Conservation (phyloP, 805 yeast genomes). For the Naumovozyma baii region DNA sequence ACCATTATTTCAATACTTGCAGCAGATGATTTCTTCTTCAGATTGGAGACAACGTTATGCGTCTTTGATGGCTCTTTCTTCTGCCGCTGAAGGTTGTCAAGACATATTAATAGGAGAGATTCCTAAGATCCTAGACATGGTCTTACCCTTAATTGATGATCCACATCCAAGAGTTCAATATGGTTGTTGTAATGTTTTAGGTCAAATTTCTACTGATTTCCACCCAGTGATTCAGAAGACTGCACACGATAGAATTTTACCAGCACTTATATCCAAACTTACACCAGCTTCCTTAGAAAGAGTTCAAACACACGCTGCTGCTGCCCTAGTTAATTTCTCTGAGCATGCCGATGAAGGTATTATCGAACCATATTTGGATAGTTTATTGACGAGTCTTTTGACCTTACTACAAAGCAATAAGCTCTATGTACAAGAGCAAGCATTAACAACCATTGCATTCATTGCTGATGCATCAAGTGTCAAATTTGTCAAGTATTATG, state of each 20-base stretch:
- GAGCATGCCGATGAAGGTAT: constrained; percentile 84
- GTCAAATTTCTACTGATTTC: constrained; percentile 94
- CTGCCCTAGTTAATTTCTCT: constrained; percentile 90
- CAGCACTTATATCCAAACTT: constrained; percentile 78
- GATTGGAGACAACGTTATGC: constrained; percentile 96
- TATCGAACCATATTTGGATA: constrained; percentile 87
- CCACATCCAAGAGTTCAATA: constrained; percentile 91
- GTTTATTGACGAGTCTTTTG: constrained; percentile 61
- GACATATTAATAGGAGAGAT: constrained; percentile 79
- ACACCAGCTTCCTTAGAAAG: constrained; percentile 68
- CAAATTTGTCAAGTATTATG: constrained; percentile 84
- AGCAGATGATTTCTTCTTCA: constrained; percentile 65
- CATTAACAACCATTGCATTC: constrained; percentile 88
- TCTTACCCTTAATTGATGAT: constrained; percentile 76
- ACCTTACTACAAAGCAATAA: constrained; percentile 75
- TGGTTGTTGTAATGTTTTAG: constrained; percentile 93
- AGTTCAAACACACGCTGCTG: constrained; percentile 97
- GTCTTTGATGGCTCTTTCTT: constrained; percentile 90
- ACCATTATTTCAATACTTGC: constrained; percentile 78
- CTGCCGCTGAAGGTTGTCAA: constrained; percentile 95
- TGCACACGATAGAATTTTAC: constrained; percentile 69
- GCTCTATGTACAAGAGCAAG: constrained; percentile 94
- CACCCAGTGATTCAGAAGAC: constrained; percentile 80
- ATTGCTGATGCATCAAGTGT: constrained; percentile 94
- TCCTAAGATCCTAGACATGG: constrained; percentile 71